phyloP scores from a whole-genome alignment of 2,329 filamentous ascomycete species.

The Aaosphaeria pasadenensis region DNA sequence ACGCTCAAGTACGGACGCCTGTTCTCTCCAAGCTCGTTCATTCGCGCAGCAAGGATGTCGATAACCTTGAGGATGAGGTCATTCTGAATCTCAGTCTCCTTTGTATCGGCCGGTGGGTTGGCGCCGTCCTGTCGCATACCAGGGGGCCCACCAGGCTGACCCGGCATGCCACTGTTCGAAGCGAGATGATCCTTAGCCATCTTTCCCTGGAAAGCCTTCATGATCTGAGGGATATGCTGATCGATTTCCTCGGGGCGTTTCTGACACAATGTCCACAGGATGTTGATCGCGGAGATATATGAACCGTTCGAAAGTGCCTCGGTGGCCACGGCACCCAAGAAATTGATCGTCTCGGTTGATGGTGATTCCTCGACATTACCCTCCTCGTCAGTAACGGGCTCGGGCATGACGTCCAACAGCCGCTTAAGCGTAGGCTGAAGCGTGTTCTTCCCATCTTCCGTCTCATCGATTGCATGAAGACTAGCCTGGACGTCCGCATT shows the following conservation, averaged over 20 bases:
- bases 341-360: constrained; percentile 82
- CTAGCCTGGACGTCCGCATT: constrained; percentile 92
- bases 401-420: constrained; percentile 83
- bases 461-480: constrained; percentile 70
- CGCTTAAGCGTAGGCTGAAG: constrained; percentile 75
- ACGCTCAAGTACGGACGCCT: constrained; percentile 92
- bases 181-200: constrained; percentile 89
- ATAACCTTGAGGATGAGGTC: constrained; percentile 93
- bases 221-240: constrained; percentile 78
- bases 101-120: constrained; percentile 63
- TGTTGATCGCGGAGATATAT: constrained; percentile 85
- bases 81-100: constrained; percentile 85
- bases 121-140: constrained; percentile 52
- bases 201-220: constrained; percentile 91
- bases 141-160: constrained; percentile 23
- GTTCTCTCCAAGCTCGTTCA: constrained; percentile 89
- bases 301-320: constrained; percentile 80
- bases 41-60: constrained; percentile 84
- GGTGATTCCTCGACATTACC: constrained; percentile 72
- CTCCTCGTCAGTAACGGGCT: constrained; percentile 79
- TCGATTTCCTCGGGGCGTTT: constrained; percentile 86
- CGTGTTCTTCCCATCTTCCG: constrained; percentile 58
- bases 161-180: constrained; percentile 50
- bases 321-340: constrained; percentile 79
- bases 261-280: constrained; percentile 86